A percentile compares a stretch with the other conserved stretches of the same genome.
These are phyloP conservation scores for Acanthamoeba lenticulata DNA, from an alignment of 208 protist genomes.

Conservation along the genomic window DNA sequence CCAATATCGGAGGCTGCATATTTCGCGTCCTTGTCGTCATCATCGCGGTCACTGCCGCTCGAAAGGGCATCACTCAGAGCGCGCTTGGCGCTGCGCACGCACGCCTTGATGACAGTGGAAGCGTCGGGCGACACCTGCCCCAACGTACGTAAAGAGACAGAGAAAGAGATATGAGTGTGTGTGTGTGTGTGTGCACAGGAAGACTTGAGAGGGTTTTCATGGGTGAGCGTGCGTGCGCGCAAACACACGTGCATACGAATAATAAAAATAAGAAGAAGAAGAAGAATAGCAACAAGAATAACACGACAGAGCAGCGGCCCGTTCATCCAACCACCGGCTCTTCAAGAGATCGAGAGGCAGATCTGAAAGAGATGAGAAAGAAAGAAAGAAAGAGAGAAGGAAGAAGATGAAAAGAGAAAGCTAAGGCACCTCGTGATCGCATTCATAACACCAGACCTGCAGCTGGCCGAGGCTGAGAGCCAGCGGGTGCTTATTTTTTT, in stretches of 20 bases:
- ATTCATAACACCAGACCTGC: slow-evolving; percentile 19
- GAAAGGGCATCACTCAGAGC: not conserved
- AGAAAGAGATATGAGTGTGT: not conserved
- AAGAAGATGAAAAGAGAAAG: not conserved
- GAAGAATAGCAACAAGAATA: no score
- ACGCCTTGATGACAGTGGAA: not conserved
- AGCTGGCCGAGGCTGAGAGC: not conserved
- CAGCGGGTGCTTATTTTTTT: not conserved
- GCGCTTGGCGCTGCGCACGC: not conserved
- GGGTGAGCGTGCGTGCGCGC: no score
- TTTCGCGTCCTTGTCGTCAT: not conserved
- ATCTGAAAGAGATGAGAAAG: no score
- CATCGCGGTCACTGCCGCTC: not conserved
- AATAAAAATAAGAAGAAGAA: not conserved
- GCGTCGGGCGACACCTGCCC: not conserved
- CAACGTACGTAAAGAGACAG: not conserved
- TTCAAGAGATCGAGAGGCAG: no score
- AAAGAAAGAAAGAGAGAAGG: not conserved
- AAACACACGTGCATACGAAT: no score
- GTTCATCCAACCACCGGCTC: no score
- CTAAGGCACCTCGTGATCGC: slow-evolving; percentile 3
- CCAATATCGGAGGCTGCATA: not conserved
- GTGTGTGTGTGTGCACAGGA: not conserved
- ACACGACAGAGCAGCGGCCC: no score
- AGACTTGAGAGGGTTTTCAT: no score